phyloP scores from a whole-genome alignment of 192 early-diverging fungal genomes.

The Diversispora eburnea region DNA sequence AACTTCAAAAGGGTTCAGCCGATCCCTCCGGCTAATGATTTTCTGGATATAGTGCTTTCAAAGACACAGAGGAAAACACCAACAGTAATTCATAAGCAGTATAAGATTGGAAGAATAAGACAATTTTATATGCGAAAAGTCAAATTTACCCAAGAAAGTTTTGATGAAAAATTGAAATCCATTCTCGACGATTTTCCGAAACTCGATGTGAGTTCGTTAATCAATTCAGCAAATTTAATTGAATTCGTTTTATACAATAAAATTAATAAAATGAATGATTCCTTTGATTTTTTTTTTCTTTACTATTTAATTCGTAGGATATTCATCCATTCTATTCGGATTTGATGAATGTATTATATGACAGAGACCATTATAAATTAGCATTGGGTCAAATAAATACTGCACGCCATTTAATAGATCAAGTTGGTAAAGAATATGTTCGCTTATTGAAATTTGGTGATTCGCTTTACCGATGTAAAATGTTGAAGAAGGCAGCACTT shows the following conservation, averaged over 20 bases:
- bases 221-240: neutral
- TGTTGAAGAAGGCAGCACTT: slow-evolving; percentile 95
- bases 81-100: slow-evolving; percentile 93
- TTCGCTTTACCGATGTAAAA: slow-evolving; percentile 98
- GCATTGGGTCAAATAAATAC: slow-evolving; percentile 98
- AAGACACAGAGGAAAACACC: slow-evolving; percentile 99
- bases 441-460: slow-evolving; percentile 98
- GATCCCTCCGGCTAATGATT: slow-evolving; percentile 86
- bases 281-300: neutral
- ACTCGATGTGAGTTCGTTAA: slow-evolving; percentile 70
- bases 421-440: slow-evolving; percentile 97
- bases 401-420: slow-evolving; percentile 93
- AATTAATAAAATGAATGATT: neutral
- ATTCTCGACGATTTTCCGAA: slow-evolving; percentile 97
- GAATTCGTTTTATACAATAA: neutral
- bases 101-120: slow-evolving; percentile 95
- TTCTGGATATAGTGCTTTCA: slow-evolving; percentile 96
- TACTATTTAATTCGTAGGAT: slow-evolving; percentile 52
- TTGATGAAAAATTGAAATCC: slow-evolving; percentile 93
- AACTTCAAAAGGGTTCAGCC: slow-evolving; percentile 98
- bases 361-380: slow-evolving; percentile 99
- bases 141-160: slow-evolving; percentile 96
- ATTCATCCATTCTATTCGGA: slow-evolving; percentile 99
- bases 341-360: slow-evolving; percentile 99
- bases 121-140: slow-evolving; percentile 99